phyloP scores from a whole-genome alignment of 1,284 basidiomycete species.

The Apiotrichum brassicae region DNA sequence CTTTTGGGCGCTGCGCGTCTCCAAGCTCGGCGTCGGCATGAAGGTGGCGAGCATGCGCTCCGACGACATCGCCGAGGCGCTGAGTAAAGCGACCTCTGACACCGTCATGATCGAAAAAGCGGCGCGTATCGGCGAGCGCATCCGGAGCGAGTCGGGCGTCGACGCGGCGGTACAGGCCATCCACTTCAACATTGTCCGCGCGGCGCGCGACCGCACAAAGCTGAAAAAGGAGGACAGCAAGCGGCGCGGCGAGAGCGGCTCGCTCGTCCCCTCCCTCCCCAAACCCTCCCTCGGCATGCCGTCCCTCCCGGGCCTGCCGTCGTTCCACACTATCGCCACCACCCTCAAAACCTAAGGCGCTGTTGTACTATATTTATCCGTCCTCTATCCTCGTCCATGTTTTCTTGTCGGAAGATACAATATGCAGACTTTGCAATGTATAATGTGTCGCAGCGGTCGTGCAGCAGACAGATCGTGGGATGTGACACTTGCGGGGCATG shows the following conservation, averaged over 20 bases:
- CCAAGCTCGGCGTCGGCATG: slow-evolving; percentile 55
- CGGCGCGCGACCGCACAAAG: slow-evolving; percentile 21
- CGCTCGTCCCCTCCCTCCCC: too few relatives aligned
- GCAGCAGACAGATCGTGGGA: too few relatives aligned
- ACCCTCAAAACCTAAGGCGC: too few relatives aligned
- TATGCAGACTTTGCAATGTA: too few relatives aligned
- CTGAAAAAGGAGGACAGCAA: slow-evolving; percentile 8
- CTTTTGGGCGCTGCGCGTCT: slow-evolving; percentile 65
- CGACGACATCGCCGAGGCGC: slow-evolving; percentile 53
- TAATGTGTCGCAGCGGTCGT: too few relatives aligned
- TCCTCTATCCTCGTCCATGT: too few relatives aligned
- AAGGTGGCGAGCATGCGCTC: slow-evolving; percentile 52
- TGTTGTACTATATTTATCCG: too few relatives aligned
- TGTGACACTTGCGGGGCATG: too few relatives aligned
- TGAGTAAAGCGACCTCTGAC: slow-evolving; percentile 55
- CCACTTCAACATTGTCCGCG: slow-evolving; percentile 32
- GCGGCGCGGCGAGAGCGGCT: not conserved
- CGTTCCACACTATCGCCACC: too few relatives aligned
- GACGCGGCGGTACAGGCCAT: slow-evolving; percentile 37
- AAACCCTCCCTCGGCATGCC: too few relatives aligned
- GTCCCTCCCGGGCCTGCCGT: too few relatives aligned
- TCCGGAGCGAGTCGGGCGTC: slow-evolving; percentile 52
- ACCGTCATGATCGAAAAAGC: slow-evolving; percentile 62
- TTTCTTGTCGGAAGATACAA: too few relatives aligned
- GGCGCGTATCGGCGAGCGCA: slow-evolving; percentile 57